Evolutionary conservation across 106 monocot genomes (phyloP), one percentile per base, ranked within the genome.

Genomic region (Agapanthus africanus): DNA sequence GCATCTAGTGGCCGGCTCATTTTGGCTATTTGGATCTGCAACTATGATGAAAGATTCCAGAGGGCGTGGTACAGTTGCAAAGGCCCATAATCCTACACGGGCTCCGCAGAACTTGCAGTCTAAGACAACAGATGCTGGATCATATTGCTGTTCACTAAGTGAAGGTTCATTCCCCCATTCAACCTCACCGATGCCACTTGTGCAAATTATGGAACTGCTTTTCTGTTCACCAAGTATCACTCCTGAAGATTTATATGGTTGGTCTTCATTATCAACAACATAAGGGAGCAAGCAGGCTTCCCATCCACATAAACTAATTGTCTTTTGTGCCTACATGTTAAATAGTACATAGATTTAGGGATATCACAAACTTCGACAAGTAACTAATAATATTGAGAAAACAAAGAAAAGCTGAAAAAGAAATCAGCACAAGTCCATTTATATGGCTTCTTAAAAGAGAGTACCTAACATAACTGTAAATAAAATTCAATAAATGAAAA

Each of bases 261-360:
- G 3, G 32, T 75, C 74, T 37, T 79, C 85, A 74, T 54, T 57
- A 14, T 87, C 84, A 76, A 99, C 82, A 79, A 69, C 54, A 79
- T 99, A 99, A 10, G 97, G 87, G 81, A 99, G 90, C 54, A 90
- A 28, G 1, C 84, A 86, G 37, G 86, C 79, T 77, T 88, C 93
- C 97, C 97, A 99, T 66, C 97, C 97, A 83, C 92, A 99, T 74
- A 99, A 79, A 76, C 79, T 78, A 65, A 85, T 85, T 32, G 93
- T 69, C 64, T 90, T 99, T 39, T 65, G 79, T 41, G 89, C 88
- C 97, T 99, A 82, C 50, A 79, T 64, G 22, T 62, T 21, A 40
- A 39, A 66, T 3, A 37, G 37, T 66, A 42, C 18, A 40, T 44
- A 44, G 30, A 31, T 27, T 57, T 57, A 57, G 56, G 56, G 14